Base-by-base conservation (phyloP, 73 alveolate species). In the Durusdinium trenchii region DNA sequence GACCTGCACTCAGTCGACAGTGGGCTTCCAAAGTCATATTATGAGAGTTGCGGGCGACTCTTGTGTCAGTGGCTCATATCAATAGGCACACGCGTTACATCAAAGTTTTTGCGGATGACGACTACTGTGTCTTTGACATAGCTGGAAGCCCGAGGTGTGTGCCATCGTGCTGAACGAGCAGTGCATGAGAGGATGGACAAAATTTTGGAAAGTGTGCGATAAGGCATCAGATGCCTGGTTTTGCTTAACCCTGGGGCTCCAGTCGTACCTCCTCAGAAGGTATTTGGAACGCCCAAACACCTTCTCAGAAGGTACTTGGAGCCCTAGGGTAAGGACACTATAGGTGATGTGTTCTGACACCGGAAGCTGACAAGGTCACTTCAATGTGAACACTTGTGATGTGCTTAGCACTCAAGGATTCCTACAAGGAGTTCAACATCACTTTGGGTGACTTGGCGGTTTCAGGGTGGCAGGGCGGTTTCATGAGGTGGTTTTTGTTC, bases 111-210 rank as follows among this genome's bases (percentile, higher is more conserved):
- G n/a, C n/a, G n/a, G n/a, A n/a, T n/a, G n/a, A n/a, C n/a, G n/a
- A n/a, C n/a, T n/a, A n/a, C n/a, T n/a, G n/a, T n/a, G n/a, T n/a
- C n/a, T n/a, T n/a, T n/a, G n/a, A n/a, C n/a, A n/a, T n/a, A n/a
- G n/a, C n/a, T n/a, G n/a, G n/a, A n/a, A n/a, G n/a, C n/a, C n/a
- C 42, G 91, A 38, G 47, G 78, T 84, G 40, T 32, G 75, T 78
- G 52, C 76, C 4, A 3, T 84, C 46, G 50, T 36, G 28, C 47
- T 84, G 57, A 84, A 45, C 57, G 51, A 60, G 14, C 94, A 84
- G 30, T 84, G 94, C 94, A 50, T 52, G 94, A 50, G 51, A 23
- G 94, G 94, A 7, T 84, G 94, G 94, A 52, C 94, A 16, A 42
- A 54, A 26, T 52, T 52, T 50, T 84, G 94, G 94, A 84, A n/a